Evolutionary conservation across 2,329 filamentous ascomycete species (phyloP), one percentile per base, ranked within the genome.

Genomic region (Sclerotinia subarctica): DNA sequence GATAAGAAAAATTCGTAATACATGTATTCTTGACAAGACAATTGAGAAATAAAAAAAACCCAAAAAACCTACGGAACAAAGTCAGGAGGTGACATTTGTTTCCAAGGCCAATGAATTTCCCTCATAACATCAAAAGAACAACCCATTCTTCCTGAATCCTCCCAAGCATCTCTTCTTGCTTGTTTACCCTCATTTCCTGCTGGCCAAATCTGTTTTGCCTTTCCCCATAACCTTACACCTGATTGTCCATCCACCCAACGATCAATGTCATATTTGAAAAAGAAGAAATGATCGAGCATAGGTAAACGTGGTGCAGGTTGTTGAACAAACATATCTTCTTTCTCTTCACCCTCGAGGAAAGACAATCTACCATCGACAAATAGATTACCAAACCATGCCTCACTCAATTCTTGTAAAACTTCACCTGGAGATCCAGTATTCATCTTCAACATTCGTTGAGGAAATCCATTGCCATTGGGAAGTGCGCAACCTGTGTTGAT

Each of bases 81-180:
- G 21, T 66, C 64, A 32, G 54, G 54, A 19, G 54, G 44, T 6
- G 64, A 66, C 64, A 66, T 66, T 49, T 66, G 64, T 13, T 60
- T 66, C 64, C 64, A 66, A 11, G 64, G 64, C 64, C 54, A 66
- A 49, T 66, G 54, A 60, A 66, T 59, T 46, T 66, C 64, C 10
- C 64, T 32, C 64, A 66, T 66, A 29, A 66, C 44, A 52, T 66
- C 64, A 24, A 66, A 66, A 21, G 42, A 49, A 52, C 54, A 60
- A 32, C 54, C 64, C 32, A 49, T 38, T 49, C 53, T 51, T 4
- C 64, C 64, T 3, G 64, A 66, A 26, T 66, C 64, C 21, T 60
- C 64, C 64, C 64, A 66, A 21, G 64, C 64, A n/a, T n/a, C 17
- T 59, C 54, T 60, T 44, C 64, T 66, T 17, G 64, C 64, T n/a